Evolutionary conservation across 257 asterid species (phyloP).

Genomic region (Nicotiana otophora): DNA sequence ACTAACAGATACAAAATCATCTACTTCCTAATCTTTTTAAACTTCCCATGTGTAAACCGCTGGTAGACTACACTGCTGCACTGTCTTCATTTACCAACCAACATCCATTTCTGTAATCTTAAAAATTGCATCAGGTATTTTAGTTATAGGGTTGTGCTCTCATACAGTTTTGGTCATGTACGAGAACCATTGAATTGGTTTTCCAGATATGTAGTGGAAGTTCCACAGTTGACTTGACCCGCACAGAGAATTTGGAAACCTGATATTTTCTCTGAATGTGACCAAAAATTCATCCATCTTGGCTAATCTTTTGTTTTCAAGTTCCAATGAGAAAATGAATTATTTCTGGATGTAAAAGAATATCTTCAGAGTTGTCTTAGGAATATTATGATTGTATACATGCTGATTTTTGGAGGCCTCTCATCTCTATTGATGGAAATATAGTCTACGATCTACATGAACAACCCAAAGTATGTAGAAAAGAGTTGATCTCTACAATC

Average conservation of each 20-base stretch:
- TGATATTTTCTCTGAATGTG: background rate
- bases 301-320: background rate
- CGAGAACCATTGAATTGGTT: background rate
- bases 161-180: background rate
- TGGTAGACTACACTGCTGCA: background rate
- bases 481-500: background rate
- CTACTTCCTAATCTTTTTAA: too few species aligned
- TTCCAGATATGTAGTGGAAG: background rate
- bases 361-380: background rate
- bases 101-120: background rate
- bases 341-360: background rate
- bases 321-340: background rate
- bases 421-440: slow-evolving; percentile 52
- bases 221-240: background rate
- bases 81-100: background rate
- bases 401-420: slow-evolving; percentile 40
- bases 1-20: too few species aligned
- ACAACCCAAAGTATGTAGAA: slow-evolving; percentile 38
- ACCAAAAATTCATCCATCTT: background rate
- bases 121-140: background rate
- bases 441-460: slow-evolving; percentile 54
- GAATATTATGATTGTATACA: background rate
- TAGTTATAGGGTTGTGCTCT: background rate
- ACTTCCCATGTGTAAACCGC: too few species aligned
- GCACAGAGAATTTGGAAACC: background rate